Evolutionary conservation across 2,329 filamentous ascomycete species (phyloP).

Genomic region (Fusarium ramigenum): DNA sequence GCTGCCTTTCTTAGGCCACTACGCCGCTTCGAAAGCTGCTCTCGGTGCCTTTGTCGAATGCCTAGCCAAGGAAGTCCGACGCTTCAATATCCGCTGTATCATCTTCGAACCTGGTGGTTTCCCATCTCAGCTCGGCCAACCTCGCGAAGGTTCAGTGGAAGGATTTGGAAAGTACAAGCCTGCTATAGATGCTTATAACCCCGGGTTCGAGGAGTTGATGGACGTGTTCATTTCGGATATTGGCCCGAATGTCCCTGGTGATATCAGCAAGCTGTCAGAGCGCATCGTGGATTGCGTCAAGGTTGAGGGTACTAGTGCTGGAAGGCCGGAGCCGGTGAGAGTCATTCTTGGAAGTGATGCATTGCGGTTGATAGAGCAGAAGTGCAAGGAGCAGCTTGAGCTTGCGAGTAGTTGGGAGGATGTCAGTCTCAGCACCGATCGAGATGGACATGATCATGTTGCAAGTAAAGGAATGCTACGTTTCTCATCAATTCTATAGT

Average conservation of each 20-base stretch:
- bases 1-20: constrained; percentile 1
- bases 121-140: neutral
- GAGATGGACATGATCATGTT: neutral
- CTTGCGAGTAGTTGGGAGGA: neutral
- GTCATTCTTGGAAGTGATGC: constrained; percentile 3
- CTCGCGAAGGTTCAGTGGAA: neutral
- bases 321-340: neutral
- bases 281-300: neutral
- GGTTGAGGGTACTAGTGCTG: neutral
- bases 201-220: neutral
- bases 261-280: neutral
- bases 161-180: neutral
- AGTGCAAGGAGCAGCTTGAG: constrained; percentile 3
- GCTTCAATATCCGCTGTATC: neutral
- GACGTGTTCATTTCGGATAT: neutral
- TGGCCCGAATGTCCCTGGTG: neutral
- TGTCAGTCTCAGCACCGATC: neutral
- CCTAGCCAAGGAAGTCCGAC: neutral
- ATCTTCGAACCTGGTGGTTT: constrained; percentile 3
- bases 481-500: neutral
- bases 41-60: neutral
- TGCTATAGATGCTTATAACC: neutral
- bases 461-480: constrained; percentile 7
- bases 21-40: constrained; percentile 9
- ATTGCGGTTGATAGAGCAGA: neutral